Evolutionary conservation across 139 green algal species (phyloP), one percentile per base, ranked within the genome.

Genomic region (Parachlorella kessleri): DNA sequence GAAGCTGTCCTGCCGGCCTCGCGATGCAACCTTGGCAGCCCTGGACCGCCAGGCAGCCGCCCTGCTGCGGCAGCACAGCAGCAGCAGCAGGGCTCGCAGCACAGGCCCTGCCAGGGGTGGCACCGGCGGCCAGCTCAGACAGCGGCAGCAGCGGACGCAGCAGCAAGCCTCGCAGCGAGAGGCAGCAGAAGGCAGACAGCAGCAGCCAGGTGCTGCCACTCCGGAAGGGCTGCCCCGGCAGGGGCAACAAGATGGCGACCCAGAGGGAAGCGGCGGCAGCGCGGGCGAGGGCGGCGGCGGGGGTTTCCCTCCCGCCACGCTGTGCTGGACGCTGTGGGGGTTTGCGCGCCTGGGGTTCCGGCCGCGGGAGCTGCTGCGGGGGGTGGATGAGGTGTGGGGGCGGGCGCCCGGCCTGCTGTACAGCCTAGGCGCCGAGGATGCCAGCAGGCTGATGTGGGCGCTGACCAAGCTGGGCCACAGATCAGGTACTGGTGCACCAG

Each of bases 261-360:
- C n/a, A n/a, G n/a, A n/a, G n/a, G n/a, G n/a, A n/a, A n/a, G n/a
- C n/a, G n/a, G n/a, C n/a, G n/a, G n/a, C n/a, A n/a, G n/a, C n/a
- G n/a, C n/a, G n/a, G n/a, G n/a, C n/a, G n/a, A n/a, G n/a, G n/a
- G n/a, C n/a, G n/a, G n/a, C n/a, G n/a, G 32, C 21, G 23, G 7
- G 40, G 30, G 23, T 32, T n/a, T 59, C 26, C 53, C 75, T 0
- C 66, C 75, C 36, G 36, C n/a, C 24, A 14, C 26, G 21, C 75
- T 81, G 26, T 55, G 30, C 30, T 81, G 75, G 75, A 35, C 67
- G 42, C 77, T 83, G 33, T 83, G 69, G 68, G 39, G 66, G 0
- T 68, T 78, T 38, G 77, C 54, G 2, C 63, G 55, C 21, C 28
- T 78, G 35, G 5, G 54, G 26, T 30, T 64, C 42, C 72, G 30